These are phyloP conservation scores for Aspergillus funiculosus DNA, from an alignment of 495 filamentous ascomycete species.

Conservation along the genomic window DNA sequence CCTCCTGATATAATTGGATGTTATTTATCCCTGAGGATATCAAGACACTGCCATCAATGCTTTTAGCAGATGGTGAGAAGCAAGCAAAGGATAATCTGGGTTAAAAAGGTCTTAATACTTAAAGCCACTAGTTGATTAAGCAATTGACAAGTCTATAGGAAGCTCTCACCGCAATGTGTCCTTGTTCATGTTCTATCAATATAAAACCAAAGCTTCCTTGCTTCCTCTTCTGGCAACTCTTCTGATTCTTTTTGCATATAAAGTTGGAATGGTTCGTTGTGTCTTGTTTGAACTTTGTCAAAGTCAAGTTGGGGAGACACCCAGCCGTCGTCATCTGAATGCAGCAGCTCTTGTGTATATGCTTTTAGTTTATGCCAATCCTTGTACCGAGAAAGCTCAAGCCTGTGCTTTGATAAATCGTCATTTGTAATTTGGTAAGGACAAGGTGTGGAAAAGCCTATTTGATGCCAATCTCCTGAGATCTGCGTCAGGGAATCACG, in stretches of 20 bases:
- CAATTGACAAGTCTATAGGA: no score
- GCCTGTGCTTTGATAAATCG: constrained; percentile 18
- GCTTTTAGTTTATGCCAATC: constrained; percentile 23
- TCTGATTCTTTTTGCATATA: constrained; percentile 15
- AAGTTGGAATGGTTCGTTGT: constrained; percentile 18
- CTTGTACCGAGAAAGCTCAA: constrained; percentile 19
- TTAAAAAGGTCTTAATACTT: no score
- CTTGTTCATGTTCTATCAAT: constrained; percentile 1
- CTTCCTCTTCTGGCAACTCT: constrained; percentile 21
- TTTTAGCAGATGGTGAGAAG: no score
- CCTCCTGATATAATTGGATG: no score
- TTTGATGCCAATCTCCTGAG: constrained; percentile 18
- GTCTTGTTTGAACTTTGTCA: constrained; percentile 12
- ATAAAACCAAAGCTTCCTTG: constrained; percentile 21
- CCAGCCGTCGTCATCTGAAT: constrained; percentile 30
- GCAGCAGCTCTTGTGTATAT: constrained; percentile 25
- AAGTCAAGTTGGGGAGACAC: constrained; percentile 25
- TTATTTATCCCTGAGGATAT: no score
- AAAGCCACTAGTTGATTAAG: no score
- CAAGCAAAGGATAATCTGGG: no score
- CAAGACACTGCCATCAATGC: no score
- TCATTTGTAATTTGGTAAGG: constrained; percentile 20
- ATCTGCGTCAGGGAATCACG: constrained; percentile 23
- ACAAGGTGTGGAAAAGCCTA: constrained; percentile 18
- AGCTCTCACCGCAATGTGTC: no score